Evolutionary conservation across 2,329 filamentous ascomycete species (phyloP).

Genomic region (Fusarium sp.): DNA sequence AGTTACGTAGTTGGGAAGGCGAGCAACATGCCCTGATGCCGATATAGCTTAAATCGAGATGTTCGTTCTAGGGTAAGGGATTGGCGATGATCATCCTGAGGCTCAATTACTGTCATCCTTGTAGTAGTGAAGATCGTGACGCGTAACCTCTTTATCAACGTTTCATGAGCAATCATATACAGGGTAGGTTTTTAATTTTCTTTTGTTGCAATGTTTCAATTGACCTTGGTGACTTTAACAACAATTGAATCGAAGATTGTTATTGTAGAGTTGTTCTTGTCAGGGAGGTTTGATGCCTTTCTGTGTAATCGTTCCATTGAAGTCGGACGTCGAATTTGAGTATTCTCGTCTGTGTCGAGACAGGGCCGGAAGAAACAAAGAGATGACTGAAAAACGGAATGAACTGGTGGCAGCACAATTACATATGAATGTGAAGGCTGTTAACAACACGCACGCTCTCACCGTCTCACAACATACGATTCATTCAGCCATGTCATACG

Average conservation of each 20-base stretch:
- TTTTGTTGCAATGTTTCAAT: too few species aligned
- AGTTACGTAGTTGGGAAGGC: slow-evolving; percentile 22
- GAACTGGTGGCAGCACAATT: too few species aligned
- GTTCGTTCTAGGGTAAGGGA: slow-evolving; percentile 1
- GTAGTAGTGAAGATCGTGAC: not conserved
- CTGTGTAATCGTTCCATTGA: too few species aligned
- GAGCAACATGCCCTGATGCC: not conserved
- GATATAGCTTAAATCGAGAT: not conserved
- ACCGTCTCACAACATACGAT: slow-evolving; percentile 9
- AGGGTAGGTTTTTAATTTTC: not conserved
- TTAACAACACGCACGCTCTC: not conserved
- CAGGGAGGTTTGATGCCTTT: not conserved
- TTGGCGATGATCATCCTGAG: not conserved
- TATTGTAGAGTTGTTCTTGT: not conserved
- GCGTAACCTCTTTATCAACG: not conserved
- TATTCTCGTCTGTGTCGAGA: too few species aligned
- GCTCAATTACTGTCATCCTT: not conserved
- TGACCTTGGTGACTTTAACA: rapidly evolving
- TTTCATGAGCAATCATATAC: not conserved
- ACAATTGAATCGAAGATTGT: not conserved
- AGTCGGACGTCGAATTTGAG: too few species aligned
- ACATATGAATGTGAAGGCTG: rapidly evolving
- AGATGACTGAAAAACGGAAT: rapidly evolving
- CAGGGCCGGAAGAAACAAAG: rapidly evolving
- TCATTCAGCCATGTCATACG: slow-evolving; percentile 3